Percentiles rank a stretch among this genome's conserved stretches.
phyloP scores from a whole-genome alignment of 768 basidiomycete species.

The Lentinus brumalis region DNA sequence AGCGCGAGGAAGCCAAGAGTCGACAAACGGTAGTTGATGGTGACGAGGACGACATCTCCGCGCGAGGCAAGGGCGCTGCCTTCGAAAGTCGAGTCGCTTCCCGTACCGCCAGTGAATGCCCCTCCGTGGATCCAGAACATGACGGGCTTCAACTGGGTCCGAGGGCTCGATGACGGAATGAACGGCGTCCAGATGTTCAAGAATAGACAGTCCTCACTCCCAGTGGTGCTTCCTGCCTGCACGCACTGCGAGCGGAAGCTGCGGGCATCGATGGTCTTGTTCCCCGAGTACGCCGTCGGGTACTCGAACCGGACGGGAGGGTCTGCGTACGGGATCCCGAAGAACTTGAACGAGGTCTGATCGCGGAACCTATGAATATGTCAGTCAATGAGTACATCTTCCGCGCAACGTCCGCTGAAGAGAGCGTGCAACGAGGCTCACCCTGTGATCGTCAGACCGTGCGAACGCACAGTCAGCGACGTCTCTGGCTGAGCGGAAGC shows the following conservation, averaged over 20 bases:
- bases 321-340: constrained; percentile 53
- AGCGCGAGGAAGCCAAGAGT: constrained; percentile 47
- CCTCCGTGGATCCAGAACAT: constrained; percentile 57
- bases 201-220: constrained; percentile 49
- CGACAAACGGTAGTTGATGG: constrained; percentile 42
- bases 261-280: constrained; percentile 33
- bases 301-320: constrained; percentile 46
- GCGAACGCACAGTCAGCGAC: constrained; percentile 22
- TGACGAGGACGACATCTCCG: constrained; percentile 43
- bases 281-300: constrained; percentile 36
- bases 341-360: constrained; percentile 50
- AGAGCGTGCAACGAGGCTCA: background rate
- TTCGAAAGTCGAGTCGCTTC: constrained; percentile 42
- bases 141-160: constrained; percentile 40
- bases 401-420: background rate
- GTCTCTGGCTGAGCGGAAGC: constrained; percentile 16
- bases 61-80: constrained; percentile 48
- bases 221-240: constrained; percentile 29
- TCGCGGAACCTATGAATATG: constrained; percentile 41
- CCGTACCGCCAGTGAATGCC: constrained; percentile 44
- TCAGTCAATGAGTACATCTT: background rate
- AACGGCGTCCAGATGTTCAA: constrained; percentile 50
- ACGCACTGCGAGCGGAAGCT: constrained; percentile 26
- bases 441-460: constrained; percentile 29
- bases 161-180: constrained; percentile 28